Conservation (phyloP, 1,139 yeast species). For the Saccharomyces hybrid region DNA sequence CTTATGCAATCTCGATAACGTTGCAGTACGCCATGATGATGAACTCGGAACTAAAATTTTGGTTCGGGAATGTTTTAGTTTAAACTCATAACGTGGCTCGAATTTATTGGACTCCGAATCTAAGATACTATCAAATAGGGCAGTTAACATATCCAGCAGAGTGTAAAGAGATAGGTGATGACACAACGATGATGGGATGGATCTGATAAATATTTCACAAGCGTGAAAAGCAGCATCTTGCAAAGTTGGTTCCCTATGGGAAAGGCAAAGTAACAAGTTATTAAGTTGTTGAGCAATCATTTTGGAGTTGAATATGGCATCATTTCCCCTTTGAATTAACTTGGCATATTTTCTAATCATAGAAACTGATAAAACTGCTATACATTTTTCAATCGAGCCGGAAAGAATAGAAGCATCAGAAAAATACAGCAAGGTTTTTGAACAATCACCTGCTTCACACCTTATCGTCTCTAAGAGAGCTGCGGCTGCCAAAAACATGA, state of each 20-base stretch:
- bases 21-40: slow-evolving; percentile 62
- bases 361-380: slow-evolving; percentile 57
- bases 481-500: slow-evolving; percentile 84
- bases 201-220: slow-evolving; percentile 58
- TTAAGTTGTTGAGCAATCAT: slow-evolving; percentile 66
- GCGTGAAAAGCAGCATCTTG: slow-evolving; percentile 79
- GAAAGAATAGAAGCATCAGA: slow-evolving; percentile 74
- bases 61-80: slow-evolving; percentile 53
- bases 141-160: slow-evolving; percentile 67
- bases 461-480: slow-evolving; percentile 71
- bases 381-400: slow-evolving; percentile 56
- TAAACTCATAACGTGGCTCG: slow-evolving; percentile 70
- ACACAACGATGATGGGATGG: slow-evolving; percentile 74
- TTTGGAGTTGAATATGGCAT: slow-evolving; percentile 43
- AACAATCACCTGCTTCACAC: slow-evolving; percentile 73
- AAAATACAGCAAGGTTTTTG: slow-evolving; percentile 64
- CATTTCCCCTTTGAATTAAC: slow-evolving; percentile 29
- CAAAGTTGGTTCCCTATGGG: slow-evolving; percentile 67
- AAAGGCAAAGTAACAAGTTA: slow-evolving; percentile 58
- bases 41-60: slow-evolving; percentile 69
- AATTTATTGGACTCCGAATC: slow-evolving; percentile 86
- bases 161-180: slow-evolving; percentile 67
- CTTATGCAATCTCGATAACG: slow-evolving; percentile 52
- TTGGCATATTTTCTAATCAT: slow-evolving; percentile 50
- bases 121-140: slow-evolving; percentile 68